Evolutionary conservation across 2,329 filamentous ascomycete genomes (phyloP).

Genomic region (Paecilomyces fulvus): DNA sequence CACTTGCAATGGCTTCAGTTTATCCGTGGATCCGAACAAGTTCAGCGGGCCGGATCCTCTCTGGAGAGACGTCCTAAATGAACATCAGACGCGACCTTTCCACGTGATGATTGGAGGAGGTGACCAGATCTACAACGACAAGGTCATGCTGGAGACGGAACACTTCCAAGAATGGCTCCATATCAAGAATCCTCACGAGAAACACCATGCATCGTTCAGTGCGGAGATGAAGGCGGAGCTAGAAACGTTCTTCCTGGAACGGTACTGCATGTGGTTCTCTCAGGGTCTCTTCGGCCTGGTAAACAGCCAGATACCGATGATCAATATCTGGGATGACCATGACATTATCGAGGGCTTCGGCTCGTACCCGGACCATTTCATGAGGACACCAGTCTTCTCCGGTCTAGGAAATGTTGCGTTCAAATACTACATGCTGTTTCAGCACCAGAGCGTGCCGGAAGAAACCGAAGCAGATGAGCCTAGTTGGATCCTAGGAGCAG

Average conservation of each 20-base stretch:
- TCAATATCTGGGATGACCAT: slow-evolving; percentile 97
- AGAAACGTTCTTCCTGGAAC: slow-evolving; percentile 77
- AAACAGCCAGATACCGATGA: slow-evolving; percentile 90
- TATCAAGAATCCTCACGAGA: slow-evolving; percentile 69
- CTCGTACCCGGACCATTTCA: slow-evolving; percentile 85
- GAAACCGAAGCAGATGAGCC: slow-evolving; percentile 80
- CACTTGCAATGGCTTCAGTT: slow-evolving; percentile 92
- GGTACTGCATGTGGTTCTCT: slow-evolving; percentile 92
- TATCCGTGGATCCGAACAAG: slow-evolving; percentile 65
- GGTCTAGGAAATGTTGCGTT: slow-evolving; percentile 86
- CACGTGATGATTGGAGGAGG: slow-evolving; percentile 98
- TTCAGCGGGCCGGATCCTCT: slow-evolving; percentile 91
- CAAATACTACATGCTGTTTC: slow-evolving; percentile 98
- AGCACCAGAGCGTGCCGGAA: slow-evolving; percentile 78
- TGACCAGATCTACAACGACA: slow-evolving; percentile 94
- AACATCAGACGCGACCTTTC: slow-evolving; percentile 82
- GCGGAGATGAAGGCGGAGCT: slow-evolving; percentile 78
- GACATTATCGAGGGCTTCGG: slow-evolving; percentile 88
- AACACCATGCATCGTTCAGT: slow-evolving; percentile 70
- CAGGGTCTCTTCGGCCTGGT: slow-evolving; percentile 91
- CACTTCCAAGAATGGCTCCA: slow-evolving; percentile 78
- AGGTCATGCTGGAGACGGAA: slow-evolving; percentile 63
- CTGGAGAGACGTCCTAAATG: slow-evolving; percentile 93
- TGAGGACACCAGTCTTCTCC: slow-evolving; percentile 81
- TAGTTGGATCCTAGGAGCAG: slow-evolving; percentile 76